Conservation (phyloP, 2,329 filamentous ascomycete genomes). For the Trichoderma breve region DNA sequence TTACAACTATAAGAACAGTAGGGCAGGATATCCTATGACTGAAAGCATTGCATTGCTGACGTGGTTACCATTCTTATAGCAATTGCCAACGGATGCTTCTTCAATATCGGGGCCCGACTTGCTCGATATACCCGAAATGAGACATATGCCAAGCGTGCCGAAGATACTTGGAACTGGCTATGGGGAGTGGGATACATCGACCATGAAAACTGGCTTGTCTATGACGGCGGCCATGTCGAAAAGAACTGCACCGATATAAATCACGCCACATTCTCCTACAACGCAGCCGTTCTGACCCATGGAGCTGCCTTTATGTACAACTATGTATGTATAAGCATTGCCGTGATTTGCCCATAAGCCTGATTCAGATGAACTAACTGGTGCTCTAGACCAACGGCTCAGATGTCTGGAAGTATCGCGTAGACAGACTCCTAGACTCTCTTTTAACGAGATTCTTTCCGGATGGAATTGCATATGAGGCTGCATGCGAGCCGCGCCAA, state of each 20-base stretch:
- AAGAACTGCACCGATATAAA: constrained; percentile 61
- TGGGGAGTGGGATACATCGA: constrained; percentile 56
- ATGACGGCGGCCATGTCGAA: constrained; percentile 59
- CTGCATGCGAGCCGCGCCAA: constrained; percentile 59
- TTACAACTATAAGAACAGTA: constrained; percentile 72
- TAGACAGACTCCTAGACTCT: constrained; percentile 55
- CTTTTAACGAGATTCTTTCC: constrained; percentile 53
- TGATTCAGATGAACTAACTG: not conserved
- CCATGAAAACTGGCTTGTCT: constrained; percentile 58
- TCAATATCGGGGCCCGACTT: constrained; percentile 66
- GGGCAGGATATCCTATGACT: constrained; percentile 16
- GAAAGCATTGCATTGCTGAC: not conserved
- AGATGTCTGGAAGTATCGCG: constrained; percentile 52
- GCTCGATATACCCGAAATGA: constrained; percentile 67
- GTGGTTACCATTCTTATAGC: constrained; percentile 33
- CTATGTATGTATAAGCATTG: constrained; percentile 40
- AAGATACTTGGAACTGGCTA: constrained; percentile 63
- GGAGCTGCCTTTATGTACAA: constrained; percentile 70
- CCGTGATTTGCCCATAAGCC: not conserved
- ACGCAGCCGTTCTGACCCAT: constrained; percentile 59
- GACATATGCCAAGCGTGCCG: constrained; percentile 63
- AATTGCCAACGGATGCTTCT: constrained; percentile 62
- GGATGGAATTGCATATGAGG: constrained; percentile 61
- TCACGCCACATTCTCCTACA: constrained; percentile 65
- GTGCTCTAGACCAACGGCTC: constrained; percentile 49